Percentiles rank a stretch among this genome's conserved stretches.
These are phyloP conservation scores for Penicillium sp. DNA, from an alignment of 2,329 filamentous ascomycete genomes.

Conservation along the genomic window DNA sequence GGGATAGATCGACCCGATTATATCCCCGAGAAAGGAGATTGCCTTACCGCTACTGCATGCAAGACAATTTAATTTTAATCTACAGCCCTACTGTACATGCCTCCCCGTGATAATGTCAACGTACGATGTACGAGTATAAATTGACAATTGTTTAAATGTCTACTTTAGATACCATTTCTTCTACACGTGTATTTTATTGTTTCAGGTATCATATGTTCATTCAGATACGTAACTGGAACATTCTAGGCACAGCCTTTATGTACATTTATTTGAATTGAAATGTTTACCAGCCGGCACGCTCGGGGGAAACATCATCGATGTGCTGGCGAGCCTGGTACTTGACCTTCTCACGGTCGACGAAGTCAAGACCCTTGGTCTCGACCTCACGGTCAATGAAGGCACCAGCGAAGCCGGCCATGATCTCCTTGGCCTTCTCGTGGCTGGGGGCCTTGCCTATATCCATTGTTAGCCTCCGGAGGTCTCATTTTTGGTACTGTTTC, in stretches of 20 bases:
- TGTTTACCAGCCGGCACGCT: not conserved
- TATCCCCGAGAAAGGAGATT: not conserved
- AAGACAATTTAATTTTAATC: not conserved
- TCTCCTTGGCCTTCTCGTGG: conserved; percentile 75
- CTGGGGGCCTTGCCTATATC: conserved; percentile 64
- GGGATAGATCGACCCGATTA: not conserved
- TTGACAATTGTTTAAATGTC: not conserved
- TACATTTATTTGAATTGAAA: not conserved
- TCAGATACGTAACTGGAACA: not conserved
- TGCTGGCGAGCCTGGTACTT: conserved; percentile 53
- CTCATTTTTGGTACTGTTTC: not conserved
- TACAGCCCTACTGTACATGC: not conserved
- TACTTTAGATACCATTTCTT: too few relatives aligned
- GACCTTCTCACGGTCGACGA: conserved; percentile 59
- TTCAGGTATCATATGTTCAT: conserved; percentile 1
- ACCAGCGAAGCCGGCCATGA: conserved; percentile 72
- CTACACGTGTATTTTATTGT: not conserved
- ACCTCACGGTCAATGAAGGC: conserved; percentile 75
- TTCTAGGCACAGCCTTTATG: not conserved
- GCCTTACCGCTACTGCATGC: not conserved
- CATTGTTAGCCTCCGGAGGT: not conserved
- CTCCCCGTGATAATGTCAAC: too few relatives aligned
- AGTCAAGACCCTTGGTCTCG: conserved; percentile 66
- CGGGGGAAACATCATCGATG: not conserved
- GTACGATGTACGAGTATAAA: not conserved